Base-by-base conservation (phyloP, 2,329 filamentous ascomycete genomes). In the Setomelanomma holmii region DNA sequence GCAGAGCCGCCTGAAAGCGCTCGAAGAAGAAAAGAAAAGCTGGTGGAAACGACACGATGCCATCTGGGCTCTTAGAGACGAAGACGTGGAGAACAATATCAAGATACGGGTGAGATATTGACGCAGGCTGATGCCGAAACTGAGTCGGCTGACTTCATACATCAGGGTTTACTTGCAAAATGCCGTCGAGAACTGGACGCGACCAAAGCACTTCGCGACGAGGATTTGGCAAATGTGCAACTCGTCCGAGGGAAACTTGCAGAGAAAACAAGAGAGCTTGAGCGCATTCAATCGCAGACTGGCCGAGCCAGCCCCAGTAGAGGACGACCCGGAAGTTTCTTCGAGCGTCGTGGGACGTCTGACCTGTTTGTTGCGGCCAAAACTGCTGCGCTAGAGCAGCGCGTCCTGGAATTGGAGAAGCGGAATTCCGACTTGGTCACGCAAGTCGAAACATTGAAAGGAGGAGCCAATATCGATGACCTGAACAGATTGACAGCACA, bases 71-170 rank as follows among this genome's bases (percentile, higher is more conserved):
- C 64, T 79, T 17, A 68, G 76, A 30, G 75, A 78, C 51, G 74
- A 76, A 54, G 76, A 79, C 40, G 71, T 78, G 1, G 69, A 73
- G 44, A 79, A 78, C 53, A 72, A 78, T 55, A 75, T 78, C 59
- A 76, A 74, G 61, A 70, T 78, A 36, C 73, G 75, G 4, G 59
- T 62, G 56, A 53, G 59, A 53, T 21, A 35, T 21, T 27, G 3
- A n/a, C n/a, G 11, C 12, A 8, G 2, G 20, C 2, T 3, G 16
- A 27, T 16, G 8, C n/a, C 19, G 3, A 30, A 30, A 21, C 40
- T 19, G n/a, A 22, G 7, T 16, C 5, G 10, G 5, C 12, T 33
- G 38, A 43, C 30, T 21, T 43, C 12, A 21, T 8, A 20, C 19
- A 30, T 17, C 17, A 62, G 59, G 69, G 67, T 17, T 51, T 77